Evolutionary conservation across 1,284 basidiomycete species (phyloP).

Genomic region (Athelia psychrophila): DNA sequence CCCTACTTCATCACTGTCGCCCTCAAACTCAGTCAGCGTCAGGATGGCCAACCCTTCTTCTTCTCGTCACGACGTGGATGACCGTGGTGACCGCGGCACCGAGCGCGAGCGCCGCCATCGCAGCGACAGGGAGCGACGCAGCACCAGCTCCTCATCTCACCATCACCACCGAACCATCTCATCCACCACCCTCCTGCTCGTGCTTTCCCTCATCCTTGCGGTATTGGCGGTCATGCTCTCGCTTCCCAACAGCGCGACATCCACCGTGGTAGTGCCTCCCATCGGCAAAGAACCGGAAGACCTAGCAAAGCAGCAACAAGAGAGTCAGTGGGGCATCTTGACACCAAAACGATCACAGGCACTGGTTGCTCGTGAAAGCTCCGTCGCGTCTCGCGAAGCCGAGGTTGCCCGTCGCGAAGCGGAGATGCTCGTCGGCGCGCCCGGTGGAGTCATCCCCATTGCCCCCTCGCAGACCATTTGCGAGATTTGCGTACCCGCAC

Average conservation of each 20-base stretch:
- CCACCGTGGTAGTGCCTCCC: constrained; percentile 21
- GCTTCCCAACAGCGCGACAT: constrained; percentile 50
- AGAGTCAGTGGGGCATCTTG: constrained; percentile 64
- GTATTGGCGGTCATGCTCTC: constrained; percentile 85
- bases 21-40: constrained; percentile 60
- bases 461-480: constrained; percentile 53
- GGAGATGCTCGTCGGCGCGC: constrained; percentile 74
- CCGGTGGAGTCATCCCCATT: constrained; percentile 69
- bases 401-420: constrained; percentile 84
- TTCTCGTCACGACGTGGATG: constrained; percentile 66
- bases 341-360: constrained; percentile 78
- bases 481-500: constrained; percentile 55
- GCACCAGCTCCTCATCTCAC: constrained; percentile 49
- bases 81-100: constrained; percentile 39
- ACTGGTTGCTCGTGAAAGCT: constrained; percentile 70
- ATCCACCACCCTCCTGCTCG: constrained; percentile 81
- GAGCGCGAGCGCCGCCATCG: constrained; percentile 49
- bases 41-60: constrained; percentile 86
- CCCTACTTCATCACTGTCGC: constrained; percentile 68
- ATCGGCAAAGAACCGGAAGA: constrained; percentile 40
- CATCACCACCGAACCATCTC: constrained; percentile 83
- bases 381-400: constrained; percentile 74
- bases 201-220: constrained; percentile 77
- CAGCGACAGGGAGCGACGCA: constrained; percentile 34
- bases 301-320: neutral